Conservation (phyloP, 2,329 filamentous ascomycete genomes). For the Ophiostoma fasciatum region DNA sequence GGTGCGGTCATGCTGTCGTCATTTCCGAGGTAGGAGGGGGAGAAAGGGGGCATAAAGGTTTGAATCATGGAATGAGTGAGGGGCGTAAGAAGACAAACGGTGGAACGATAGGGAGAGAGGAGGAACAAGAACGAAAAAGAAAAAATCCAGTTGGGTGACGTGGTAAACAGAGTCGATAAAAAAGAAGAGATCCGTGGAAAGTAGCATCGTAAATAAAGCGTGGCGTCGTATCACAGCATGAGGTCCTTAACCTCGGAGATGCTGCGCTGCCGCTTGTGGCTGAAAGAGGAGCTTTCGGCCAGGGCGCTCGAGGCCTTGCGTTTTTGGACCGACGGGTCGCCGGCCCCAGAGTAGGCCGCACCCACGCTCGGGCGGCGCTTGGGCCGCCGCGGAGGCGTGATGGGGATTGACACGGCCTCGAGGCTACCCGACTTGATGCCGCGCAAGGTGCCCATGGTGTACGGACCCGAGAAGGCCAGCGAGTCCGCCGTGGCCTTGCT, state of each 20-base stretch:
- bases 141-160: no score
- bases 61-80: not conserved
- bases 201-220: no score
- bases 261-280: slow-evolving; percentile 44
- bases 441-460: slow-evolving; percentile 44
- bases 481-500: slow-evolving; percentile 47
- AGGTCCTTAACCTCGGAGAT: slow-evolving; percentile 38
- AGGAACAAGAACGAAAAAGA: not conserved
- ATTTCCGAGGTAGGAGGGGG: no score
- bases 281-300: slow-evolving; percentile 19
- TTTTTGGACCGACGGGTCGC: slow-evolving; percentile 34
- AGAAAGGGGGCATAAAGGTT: not conserved
- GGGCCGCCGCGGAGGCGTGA: slow-evolving; percentile 50
- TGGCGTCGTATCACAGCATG: no score
- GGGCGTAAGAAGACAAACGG: not conserved
- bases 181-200: no score
- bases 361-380: slow-evolving; percentile 24
- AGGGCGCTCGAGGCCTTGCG: slow-evolving; percentile 32
- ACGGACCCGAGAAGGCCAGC: slow-evolving; percentile 44
- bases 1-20: no score
- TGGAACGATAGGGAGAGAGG: no score
- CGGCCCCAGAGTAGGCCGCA: slow-evolving; percentile 16
- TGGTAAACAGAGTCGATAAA: no score
- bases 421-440: slow-evolving; percentile 53
- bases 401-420: slow-evolving; percentile 49